Percentiles rank a stretch among this genome's conserved stretches.
Conservation (phyloP, 257 asterid species). For the Forsythia suspensa region DNA sequence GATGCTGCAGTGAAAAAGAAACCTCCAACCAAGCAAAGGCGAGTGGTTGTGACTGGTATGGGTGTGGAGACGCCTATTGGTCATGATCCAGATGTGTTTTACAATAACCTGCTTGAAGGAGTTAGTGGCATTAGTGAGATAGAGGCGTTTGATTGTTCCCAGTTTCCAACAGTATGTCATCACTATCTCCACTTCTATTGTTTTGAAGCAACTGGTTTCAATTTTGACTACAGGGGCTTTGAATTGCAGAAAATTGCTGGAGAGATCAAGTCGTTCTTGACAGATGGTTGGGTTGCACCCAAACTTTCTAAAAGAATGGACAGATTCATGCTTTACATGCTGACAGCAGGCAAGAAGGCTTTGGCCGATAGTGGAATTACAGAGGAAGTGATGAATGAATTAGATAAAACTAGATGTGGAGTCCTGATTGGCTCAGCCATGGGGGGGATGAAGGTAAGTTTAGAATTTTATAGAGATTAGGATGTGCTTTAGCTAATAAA, state of each 20-base stretch:
- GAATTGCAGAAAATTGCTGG: conserved; percentile 87
- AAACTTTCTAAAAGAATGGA: conserved; percentile 93
- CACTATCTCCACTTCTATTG: conserved; percentile 6
- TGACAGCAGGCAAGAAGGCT: conserved; percentile 96
- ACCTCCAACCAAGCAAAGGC: conserved; percentile 65
- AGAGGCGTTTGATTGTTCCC: conserved; percentile 89
- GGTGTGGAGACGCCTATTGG: conserved; percentile 92
- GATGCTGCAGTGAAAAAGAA: conserved; percentile 56
- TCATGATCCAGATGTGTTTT: conserved; percentile 73
- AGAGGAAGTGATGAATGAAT: conserved; percentile 64
- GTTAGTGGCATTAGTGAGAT: conserved; percentile 89
- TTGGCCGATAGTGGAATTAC: conserved; percentile 86
- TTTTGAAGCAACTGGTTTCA: conserved; percentile 20
- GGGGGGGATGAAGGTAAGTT: conserved; percentile 94
- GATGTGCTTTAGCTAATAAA: conserved; percentile 3
- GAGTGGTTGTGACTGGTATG: conserved; percentile 98
- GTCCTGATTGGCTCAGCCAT: conserved; percentile 95
- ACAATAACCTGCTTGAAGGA: conserved; percentile 86
- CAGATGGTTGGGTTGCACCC: conserved; percentile 95
- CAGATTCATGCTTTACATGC: conserved; percentile 96
- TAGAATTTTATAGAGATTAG: neutral
- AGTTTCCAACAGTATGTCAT: conserved; percentile 78
- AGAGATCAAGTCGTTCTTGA: conserved; percentile 90
- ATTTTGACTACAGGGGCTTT: conserved; percentile 27
- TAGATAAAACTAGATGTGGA: conserved; percentile 82